A percentile compares a stretch with the other conserved stretches of the same genome.
These are phyloP conservation scores for Oryza nivara DNA, from an alignment of 176 grass and related monocot species.

Conservation along the genomic window DNA sequence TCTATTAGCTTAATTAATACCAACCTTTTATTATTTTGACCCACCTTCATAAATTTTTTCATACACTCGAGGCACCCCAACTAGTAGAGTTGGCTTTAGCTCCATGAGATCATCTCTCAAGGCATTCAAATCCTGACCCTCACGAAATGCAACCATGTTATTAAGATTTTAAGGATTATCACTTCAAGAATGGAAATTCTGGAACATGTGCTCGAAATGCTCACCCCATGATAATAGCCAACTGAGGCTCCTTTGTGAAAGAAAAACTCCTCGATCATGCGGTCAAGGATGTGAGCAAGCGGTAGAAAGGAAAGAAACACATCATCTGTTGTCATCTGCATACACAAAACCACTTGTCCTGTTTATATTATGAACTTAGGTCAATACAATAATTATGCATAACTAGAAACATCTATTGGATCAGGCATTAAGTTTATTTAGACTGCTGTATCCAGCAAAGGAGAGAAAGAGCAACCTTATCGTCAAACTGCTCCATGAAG, in stretches of 20 bases:
- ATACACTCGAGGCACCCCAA: conserved; percentile 94
- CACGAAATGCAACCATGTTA: conserved; percentile 27
- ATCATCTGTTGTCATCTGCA: conserved; percentile 95
- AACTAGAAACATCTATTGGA: conserved; percentile 7
- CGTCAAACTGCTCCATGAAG: conserved; percentile 89
- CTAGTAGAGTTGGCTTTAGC: conserved; percentile 86
- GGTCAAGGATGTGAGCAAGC: conserved; percentile 95
- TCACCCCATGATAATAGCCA: conserved; percentile 96
- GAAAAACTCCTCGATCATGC: conserved; percentile 96
- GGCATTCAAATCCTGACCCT: conserved; percentile 88
- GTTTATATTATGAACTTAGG: conserved; percentile 4
- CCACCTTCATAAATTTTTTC: conserved; percentile 95
- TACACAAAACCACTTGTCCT: conserved; percentile 35
- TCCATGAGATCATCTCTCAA: conserved; percentile 92
- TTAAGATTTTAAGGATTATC: not conserved
- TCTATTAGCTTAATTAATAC: conserved; percentile 8
- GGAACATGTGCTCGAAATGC: conserved; percentile 43
- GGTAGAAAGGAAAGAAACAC: conserved; percentile 98
- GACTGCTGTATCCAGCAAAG: conserved; percentile 1
- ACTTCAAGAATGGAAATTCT: conserved; percentile 6
- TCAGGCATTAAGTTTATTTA: conserved; percentile 12
- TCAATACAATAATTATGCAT: not conserved
- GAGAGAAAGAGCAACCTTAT: conserved; percentile 59
- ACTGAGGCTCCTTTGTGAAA: conserved; percentile 94
- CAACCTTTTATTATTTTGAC: conserved; percentile 22